Conservation (phyloP, 2,329 filamentous ascomycete species). For the Sarocladium strictum region DNA sequence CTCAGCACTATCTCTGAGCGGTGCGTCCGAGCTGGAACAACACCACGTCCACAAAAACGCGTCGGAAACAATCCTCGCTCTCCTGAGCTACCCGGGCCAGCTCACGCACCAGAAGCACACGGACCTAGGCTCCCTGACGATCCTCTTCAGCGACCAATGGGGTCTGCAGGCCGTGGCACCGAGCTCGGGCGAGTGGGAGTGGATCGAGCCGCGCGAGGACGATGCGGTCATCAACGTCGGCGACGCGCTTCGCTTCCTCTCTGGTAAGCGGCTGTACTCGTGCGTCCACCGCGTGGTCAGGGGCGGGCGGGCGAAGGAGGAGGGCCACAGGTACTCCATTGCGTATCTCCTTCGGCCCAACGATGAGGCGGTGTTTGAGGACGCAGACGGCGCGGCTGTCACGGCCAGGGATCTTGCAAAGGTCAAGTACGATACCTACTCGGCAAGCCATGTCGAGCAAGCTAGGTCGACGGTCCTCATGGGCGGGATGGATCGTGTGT, state of each 20-base stretch:
- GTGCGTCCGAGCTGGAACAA: background rate
- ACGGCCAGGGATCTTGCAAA: conserved; percentile 32
- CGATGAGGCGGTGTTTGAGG: conserved; percentile 49
- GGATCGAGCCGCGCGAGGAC: conserved; percentile 28
- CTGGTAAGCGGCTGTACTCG: conserved; percentile 45
- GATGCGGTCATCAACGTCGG: conserved; percentile 55
- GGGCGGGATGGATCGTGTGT: conserved; percentile 8
- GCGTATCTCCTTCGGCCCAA: conserved; percentile 54
- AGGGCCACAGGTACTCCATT: conserved; percentile 51
- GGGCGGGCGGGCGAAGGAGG: background rate
- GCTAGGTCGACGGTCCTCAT: background rate
- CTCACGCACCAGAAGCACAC: conserved; percentile 47
- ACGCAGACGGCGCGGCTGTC: conserved; percentile 46
- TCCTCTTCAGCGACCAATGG: conserved; percentile 51
- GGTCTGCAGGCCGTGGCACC: conserved; percentile 51
- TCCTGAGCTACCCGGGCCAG: background rate
- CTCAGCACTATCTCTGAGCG: background rate
- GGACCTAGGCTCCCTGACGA: conserved; percentile 48
- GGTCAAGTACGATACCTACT: conserved; percentile 2
- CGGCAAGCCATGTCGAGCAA: background rate
- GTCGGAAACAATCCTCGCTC: background rate
- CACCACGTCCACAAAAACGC: background rate
- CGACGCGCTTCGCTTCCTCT: conserved; percentile 51
- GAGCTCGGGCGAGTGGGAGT: conserved; percentile 15
- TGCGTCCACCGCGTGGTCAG: conserved; percentile 51